Base-by-base conservation (phyloP, 495 filamentous ascomycete genomes). In the Penicillium malachiteum region DNA sequence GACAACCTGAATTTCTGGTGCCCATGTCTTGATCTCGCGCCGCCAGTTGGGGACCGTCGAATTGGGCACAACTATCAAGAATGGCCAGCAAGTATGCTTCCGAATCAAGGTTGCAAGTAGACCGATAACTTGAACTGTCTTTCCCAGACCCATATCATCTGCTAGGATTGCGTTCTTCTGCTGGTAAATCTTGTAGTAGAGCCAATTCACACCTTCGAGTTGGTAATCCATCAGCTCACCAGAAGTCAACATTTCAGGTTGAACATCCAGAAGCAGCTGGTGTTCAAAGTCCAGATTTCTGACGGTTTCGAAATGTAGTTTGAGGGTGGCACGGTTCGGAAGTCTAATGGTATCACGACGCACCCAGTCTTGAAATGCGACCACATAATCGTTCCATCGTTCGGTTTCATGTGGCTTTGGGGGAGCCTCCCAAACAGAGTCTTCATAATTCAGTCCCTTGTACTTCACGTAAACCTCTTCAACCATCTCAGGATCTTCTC, bases 71-170 rank as follows among this genome's bases (percentile, higher is more conserved):
- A 97, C 90, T 6, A 97, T 78, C 9, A 99, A 76, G 66, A 97
- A 99, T 0, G 95, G 95, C 83, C 88, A 99, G 67, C 90, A 89
- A 45, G 79, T 79, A 40, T 93, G 91, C 33, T 90, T 84, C 58
- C 89, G 78, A 31, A 89, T 81, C n/a, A 99, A 70, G 12, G 88
- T 83, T 8, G 88, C 83, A 8, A 99, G 74, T 48, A 96, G 81
- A 3, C 84, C 85, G 51, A 99, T 92, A 48, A 97, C 83, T 68
- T 99, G 95, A 45, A 99, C 89, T 0, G 95, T 99, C 76, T 99
- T 99, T 26, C 95, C 95, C 9, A 99, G 84, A 5, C 95, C 95
- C 95, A 99, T 99, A 67, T 99, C 95, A 62, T 99, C 95, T 2
- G 95, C 95, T 3, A 99, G 82, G 62, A 99, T 94, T n/a, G 88